Evolutionary conservation across 345 rosid species (phyloP), one percentile per base, ranked within the genome.

Genomic region (Boechera divaricarpa): DNA sequence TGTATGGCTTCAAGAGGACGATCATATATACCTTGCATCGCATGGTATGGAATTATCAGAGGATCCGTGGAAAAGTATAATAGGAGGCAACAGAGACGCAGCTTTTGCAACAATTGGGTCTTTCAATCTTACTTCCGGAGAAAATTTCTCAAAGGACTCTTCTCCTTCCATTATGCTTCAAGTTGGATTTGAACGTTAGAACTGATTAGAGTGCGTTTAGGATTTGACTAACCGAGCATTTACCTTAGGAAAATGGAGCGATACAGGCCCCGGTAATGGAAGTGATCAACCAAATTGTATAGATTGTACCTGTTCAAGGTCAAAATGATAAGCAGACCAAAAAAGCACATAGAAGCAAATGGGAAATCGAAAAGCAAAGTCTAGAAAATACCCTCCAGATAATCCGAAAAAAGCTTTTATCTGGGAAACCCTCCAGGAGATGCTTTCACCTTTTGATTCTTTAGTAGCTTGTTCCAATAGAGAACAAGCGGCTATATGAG

Each of bases 141-240:
- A 95, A 82, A 92, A 92, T 71, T 73, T 80, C 71, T 81, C 73
- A 55, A 95, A 82, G 35, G 97, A 95, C 73, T 91, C 84, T 85
- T 90, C 94, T 63, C 99, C 99, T 83, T 92, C 99, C 99, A 95
- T 95, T 82, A 95, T 89, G 89, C 98, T 92, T 86, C 59, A 75
- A 48, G 47, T 64, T 77, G 67, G 10, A 62, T 59, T 35, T 62
- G 42, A 38, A 44, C 35, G 13, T 33, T 39, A 26, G 7, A 59
- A 45, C 53, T 32, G 5, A 73, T 33, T 52, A 78, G 39, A 32
- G 55, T 36, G 10, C 5, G 7, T 53, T 41, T 10, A 10, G 36
- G 26, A 78, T 33, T 26, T 61, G 38, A 28, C 1, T 51, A 51
- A 44, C 56, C 16, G 13, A 68, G 15, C 39, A 10, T n/a, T 3